A percentile compares a stretch with the other conserved stretches of the same genome.
phyloP scores from a whole-genome alignment of 148 eudicot genomes.

The Euryodendron excelsum region DNA sequence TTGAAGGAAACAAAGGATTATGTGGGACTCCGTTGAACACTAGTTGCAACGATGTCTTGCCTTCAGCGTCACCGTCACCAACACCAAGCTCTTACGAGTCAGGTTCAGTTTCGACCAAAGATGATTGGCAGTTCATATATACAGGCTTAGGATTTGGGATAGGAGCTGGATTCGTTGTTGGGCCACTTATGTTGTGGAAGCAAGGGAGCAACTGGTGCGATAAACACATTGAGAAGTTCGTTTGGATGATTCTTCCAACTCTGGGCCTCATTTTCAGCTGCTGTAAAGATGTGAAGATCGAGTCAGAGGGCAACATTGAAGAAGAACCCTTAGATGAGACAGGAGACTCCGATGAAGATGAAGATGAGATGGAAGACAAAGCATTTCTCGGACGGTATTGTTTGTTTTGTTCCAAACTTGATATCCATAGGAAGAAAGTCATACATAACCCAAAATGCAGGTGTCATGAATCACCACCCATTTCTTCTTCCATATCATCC shows the following conservation, averaged over 20 bases:
- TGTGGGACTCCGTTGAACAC: conserved; percentile 29
- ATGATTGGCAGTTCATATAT: conserved; percentile 37
- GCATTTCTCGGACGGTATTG: conserved; percentile 31
- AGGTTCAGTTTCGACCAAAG: conserved; percentile 1
- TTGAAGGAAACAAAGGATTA: conserved; percentile 20
- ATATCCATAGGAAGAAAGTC: conserved; percentile 31
- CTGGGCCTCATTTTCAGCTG: conserved; percentile 28
- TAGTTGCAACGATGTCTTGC: neutral
- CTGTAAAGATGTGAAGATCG: conserved; percentile 17
- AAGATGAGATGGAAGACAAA: conserved; percentile 15
- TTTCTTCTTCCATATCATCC: conserved; percentile 18
- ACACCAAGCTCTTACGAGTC: neutral
- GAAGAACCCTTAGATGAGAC: conserved; percentile 26
- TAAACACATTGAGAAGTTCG: conserved; percentile 19
- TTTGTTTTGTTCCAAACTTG: conserved; percentile 58
- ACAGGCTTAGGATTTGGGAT: conserved; percentile 46
- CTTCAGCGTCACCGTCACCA: neutral
- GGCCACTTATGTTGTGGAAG: conserved; percentile 33
- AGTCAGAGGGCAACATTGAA: conserved; percentile 21
- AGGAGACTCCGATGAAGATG: conserved; percentile 20
- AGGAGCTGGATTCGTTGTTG: conserved; percentile 36
- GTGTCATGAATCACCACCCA: conserved; percentile 38
- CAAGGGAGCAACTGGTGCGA: conserved; percentile 36
- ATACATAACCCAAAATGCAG: conserved; percentile 48
- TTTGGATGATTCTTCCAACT: conserved; percentile 21